phyloP scores from a whole-genome alignment of 2,329 filamentous ascomycete genomes.

The Calonectria pseudoturangicola region DNA sequence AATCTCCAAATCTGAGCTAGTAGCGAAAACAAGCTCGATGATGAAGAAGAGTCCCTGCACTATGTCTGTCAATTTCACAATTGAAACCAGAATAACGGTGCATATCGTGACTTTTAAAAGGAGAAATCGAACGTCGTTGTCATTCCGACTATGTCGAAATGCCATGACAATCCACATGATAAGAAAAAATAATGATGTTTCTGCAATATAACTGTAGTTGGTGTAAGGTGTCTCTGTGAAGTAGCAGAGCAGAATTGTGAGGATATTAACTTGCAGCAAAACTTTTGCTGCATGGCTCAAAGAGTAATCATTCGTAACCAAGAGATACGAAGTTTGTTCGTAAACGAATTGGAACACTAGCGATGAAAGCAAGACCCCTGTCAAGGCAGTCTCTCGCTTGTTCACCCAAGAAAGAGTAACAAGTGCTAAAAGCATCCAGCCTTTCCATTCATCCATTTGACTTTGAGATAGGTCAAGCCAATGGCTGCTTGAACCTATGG shows the following conservation, averaged over 20 bases:
- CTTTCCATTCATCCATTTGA: slow-evolving; percentile 80
- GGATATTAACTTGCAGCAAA: slow-evolving; percentile 63
- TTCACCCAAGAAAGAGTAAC: slow-evolving; percentile 74
- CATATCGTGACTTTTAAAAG: slow-evolving; percentile 67
- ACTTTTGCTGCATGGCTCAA: background rate
- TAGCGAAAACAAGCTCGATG: slow-evolving; percentile 63
- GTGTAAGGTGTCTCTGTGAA: slow-evolving; percentile 72
- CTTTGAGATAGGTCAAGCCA: slow-evolving; percentile 62
- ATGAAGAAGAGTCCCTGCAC: slow-evolving; percentile 49
- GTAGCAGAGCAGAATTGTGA: slow-evolving; percentile 72
- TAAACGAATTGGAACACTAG: slow-evolving; percentile 64
- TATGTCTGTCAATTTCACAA: slow-evolving; percentile 42
- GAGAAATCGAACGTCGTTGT: slow-evolving; percentile 65
- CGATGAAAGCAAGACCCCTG: slow-evolving; percentile 42
- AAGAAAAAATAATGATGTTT: slow-evolving; percentile 78
- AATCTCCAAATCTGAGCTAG: slow-evolving; percentile 68
- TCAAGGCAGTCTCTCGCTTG: slow-evolving; percentile 54
- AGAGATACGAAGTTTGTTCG: slow-evolving; percentile 4
- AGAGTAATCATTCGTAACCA: slow-evolving; percentile 12
- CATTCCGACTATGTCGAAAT: slow-evolving; percentile 61
- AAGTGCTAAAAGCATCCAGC: slow-evolving; percentile 75
- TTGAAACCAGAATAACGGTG: slow-evolving; percentile 62
- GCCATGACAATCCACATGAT: slow-evolving; percentile 72
- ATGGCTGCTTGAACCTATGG: slow-evolving; percentile 1
- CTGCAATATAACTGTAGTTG: slow-evolving; percentile 74